phyloP scores from a whole-genome alignment of 2,329 filamentous ascomycete genomes.

The Microsporum audouinii region DNA sequence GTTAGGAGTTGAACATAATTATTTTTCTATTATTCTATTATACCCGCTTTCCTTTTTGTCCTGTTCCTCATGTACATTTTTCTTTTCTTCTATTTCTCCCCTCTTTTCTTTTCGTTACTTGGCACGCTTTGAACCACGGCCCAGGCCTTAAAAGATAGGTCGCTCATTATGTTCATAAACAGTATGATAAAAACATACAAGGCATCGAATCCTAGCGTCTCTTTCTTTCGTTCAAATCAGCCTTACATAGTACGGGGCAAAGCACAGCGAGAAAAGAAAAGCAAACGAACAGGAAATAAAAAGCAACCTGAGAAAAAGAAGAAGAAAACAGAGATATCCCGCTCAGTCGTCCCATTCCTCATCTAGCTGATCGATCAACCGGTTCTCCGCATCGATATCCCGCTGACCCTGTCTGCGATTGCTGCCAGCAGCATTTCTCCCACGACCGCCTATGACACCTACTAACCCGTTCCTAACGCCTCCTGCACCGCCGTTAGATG shows the following conservation, averaged over 20 bases:
- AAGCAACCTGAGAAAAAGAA: neutral
- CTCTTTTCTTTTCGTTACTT: neutral
- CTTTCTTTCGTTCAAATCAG: neutral
- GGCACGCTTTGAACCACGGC: neutral
- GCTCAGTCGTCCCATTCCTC: constrained; percentile 81
- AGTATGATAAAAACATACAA: neutral
- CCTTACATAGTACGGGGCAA: neutral
- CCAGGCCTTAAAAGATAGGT: neutral
- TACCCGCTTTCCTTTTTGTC: neutral
- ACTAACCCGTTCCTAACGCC: constrained; percentile 21
- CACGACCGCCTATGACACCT: constrained; percentile 26
- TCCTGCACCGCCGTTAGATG: constrained; percentile 13
- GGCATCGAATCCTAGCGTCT: neutral
- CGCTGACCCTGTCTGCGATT: constrained; percentile 26
- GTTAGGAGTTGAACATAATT: neutral
- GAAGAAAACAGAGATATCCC: neutral
- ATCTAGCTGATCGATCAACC: constrained; percentile 88
- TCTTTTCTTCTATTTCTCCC: neutral
- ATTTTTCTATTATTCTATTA: neutral
- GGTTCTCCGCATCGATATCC: constrained; percentile 70
- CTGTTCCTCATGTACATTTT: neutral
- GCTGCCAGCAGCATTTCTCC: constrained; percentile 25
- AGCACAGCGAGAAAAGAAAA: neutral
- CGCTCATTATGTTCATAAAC: neutral
- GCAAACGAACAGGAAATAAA: neutral